Evolutionary conservation across 2,329 filamentous ascomycete species (phyloP).

Genomic region (Lanzia echinophila): DNA sequence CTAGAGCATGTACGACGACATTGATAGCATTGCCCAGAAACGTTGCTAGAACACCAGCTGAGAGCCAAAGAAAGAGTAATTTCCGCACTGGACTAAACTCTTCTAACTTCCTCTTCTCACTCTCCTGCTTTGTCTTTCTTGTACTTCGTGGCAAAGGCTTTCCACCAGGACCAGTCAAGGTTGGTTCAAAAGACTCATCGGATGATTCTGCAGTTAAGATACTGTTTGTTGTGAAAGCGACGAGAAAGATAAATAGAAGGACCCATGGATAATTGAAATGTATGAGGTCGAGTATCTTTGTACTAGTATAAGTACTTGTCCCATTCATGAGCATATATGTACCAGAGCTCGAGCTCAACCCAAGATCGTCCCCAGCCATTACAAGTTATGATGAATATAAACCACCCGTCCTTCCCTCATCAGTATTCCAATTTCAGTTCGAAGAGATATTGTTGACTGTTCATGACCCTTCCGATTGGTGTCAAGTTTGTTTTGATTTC

Average conservation of each 20-base stretch:
- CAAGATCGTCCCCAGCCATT: slow-evolving; percentile 26
- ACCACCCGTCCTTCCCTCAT: slow-evolving; percentile 26
- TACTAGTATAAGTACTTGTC: slow-evolving; percentile 10
- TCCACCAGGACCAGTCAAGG: slow-evolving; percentile 72
- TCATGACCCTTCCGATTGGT: slow-evolving; percentile 10
- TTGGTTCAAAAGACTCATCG: slow-evolving; percentile 26
- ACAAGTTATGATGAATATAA: slow-evolving; percentile 20
- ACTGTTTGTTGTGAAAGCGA: slow-evolving; percentile 54
- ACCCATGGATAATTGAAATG: slow-evolving; percentile 52
- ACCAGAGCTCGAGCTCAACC: slow-evolving; percentile 19
- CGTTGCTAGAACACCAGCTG: slow-evolving; percentile 62
- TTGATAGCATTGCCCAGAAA: slow-evolving; percentile 70
- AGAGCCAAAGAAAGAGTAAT: slow-evolving; percentile 68
- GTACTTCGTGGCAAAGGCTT: slow-evolving; percentile 63
- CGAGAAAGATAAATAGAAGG: slow-evolving; percentile 56
- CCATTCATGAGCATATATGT: slow-evolving; percentile 10
- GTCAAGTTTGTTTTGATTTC: background rate
- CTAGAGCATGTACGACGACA: slow-evolving; percentile 68
- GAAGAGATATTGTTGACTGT: slow-evolving; percentile 18
- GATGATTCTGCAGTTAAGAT: slow-evolving; percentile 43
- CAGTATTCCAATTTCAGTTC: slow-evolving; percentile 23
- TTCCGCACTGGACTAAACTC: slow-evolving; percentile 61
- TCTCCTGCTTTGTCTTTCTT: slow-evolving; percentile 38
- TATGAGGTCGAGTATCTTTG: slow-evolving; percentile 23
- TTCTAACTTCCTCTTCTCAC: slow-evolving; percentile 35